phyloP scores from a whole-genome alignment of 1,284 basidiomycete genomes.

The Cryptococcus jaspeensis region DNA sequence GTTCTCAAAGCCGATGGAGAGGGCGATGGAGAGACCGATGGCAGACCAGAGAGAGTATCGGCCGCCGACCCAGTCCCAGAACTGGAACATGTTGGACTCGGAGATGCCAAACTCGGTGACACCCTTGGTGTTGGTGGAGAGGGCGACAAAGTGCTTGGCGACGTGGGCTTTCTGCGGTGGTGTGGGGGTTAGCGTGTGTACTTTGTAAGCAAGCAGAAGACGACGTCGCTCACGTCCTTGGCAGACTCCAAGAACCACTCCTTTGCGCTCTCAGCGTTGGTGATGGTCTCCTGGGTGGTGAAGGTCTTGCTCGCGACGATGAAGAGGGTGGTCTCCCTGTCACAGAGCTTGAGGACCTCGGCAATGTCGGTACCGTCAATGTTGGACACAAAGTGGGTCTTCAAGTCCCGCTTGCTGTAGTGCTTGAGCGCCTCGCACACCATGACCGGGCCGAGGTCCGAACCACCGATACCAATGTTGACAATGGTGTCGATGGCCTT shows the following conservation, averaged over 20 bases:
- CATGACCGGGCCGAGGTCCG: constrained; percentile 98
- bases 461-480: constrained; percentile 98
- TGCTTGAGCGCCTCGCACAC: constrained; percentile 94
- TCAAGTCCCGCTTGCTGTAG: constrained; percentile 86
- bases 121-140: constrained; percentile 92
- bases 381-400: constrained; percentile 90
- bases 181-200: not conserved
- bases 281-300: constrained; percentile 99
- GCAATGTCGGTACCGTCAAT: constrained; percentile 98
- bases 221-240: constrained; percentile 59
- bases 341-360: constrained; percentile 75
- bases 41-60: constrained; percentile 98
- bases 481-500: constrained; percentile 92
- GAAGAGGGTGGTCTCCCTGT: constrained; percentile 94
- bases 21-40: constrained; percentile 90
- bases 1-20: constrained; percentile 91
- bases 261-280: constrained; percentile 90
- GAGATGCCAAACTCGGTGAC: constrained; percentile 95
- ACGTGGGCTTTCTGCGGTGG: constrained; percentile 70
- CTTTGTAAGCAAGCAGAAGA: not conserved
- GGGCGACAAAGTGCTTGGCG: constrained; percentile 97
- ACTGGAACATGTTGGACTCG: constrained; percentile 95
- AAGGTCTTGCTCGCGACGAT: constrained; percentile 99
- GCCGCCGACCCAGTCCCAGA: constrained; percentile 99
- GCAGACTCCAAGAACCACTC: constrained; percentile 90